Conservation (phyloP, 1,284 basidiomycete genomes). For the Fomitopsis palustris region DNA sequence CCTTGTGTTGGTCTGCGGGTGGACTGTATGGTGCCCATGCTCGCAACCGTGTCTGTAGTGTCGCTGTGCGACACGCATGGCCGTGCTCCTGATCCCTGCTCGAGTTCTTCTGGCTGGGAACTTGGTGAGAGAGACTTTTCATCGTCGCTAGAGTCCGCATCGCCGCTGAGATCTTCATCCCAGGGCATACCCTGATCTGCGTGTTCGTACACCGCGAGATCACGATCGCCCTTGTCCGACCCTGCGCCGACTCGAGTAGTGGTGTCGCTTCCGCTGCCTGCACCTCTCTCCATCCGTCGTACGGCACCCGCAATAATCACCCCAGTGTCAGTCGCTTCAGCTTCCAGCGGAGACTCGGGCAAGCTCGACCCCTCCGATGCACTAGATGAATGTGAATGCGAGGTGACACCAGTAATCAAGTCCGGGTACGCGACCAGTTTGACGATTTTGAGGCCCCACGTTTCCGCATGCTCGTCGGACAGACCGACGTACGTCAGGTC, state of each 20-base stretch:
- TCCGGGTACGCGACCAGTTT: slow-evolving; percentile 74
- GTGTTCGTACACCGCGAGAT: slow-evolving; percentile 11
- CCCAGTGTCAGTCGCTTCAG: slow-evolving; percentile 1
- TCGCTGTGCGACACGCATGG: slow-evolving; percentile 13
- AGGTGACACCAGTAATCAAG: slow-evolving; percentile 40
- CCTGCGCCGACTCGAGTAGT: slow-evolving; percentile 25
- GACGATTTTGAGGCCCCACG: slow-evolving; percentile 70
- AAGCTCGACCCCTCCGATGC: not conserved
- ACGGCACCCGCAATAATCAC: slow-evolving; percentile 8
- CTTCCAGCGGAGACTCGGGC: not conserved
- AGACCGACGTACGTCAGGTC: slow-evolving; percentile 36
- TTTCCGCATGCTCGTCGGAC: slow-evolving; percentile 58
- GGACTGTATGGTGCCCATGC: not conserved
- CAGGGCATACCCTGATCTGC: slow-evolving; percentile 9
- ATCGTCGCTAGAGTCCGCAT: slow-evolving; percentile 14
- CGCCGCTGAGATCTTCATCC: slow-evolving; percentile 10
- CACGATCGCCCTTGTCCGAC: slow-evolving; percentile 22
- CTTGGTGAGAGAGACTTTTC: slow-evolving; percentile 10
- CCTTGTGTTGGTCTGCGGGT: not conserved
- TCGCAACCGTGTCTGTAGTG: slow-evolving; percentile 9
- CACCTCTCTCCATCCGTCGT: slow-evolving; percentile 18
- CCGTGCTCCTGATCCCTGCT: slow-evolving; percentile 2
- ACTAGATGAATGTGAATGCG: slow-evolving; percentile 3
- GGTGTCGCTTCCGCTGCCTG: slow-evolving; percentile 22
- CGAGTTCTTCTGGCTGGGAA: not conserved